These are phyloP conservation scores for Penicillium sp. DNA, from an alignment of 2,329 filamentous ascomycete species.

Conservation along the genomic window DNA sequence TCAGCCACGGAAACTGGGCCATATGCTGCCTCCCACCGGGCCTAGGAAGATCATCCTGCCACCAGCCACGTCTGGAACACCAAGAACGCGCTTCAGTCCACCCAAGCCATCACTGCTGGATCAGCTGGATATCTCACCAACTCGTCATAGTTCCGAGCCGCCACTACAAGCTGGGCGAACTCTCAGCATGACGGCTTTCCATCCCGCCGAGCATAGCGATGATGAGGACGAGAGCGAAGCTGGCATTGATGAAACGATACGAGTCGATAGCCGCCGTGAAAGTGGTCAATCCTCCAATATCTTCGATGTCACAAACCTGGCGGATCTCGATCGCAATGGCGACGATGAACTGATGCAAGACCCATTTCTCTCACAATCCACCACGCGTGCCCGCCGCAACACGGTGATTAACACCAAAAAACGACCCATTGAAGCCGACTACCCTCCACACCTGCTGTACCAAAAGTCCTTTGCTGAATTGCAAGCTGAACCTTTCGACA, in stretches of 20 bases:
- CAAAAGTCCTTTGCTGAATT: conserved; percentile 50
- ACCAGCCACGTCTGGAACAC: conserved; percentile 35
- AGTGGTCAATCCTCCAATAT: conserved; percentile 29
- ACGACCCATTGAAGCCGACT: conserved; percentile 46
- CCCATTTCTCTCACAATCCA: conserved; percentile 31
- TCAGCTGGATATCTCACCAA: conserved; percentile 38
- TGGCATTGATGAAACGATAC: conserved; percentile 24
- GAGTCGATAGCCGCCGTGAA: conserved; percentile 21
- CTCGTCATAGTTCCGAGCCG: conserved; percentile 31
- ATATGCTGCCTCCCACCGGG: conserved; percentile 24
- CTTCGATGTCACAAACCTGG: conserved; percentile 36
- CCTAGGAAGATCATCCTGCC: conserved; percentile 34
- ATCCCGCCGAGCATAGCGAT: conserved; percentile 17
- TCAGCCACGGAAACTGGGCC: conserved; percentile 25
- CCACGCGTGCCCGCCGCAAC: conserved; percentile 28
- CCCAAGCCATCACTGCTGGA: conserved; percentile 42
- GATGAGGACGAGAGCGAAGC: conserved; percentile 18
- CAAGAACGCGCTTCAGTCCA: conserved; percentile 40
- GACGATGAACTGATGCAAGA: conserved; percentile 31
- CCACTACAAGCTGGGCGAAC: conserved; percentile 26
- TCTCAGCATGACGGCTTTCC: conserved; percentile 20
- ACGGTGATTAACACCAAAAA: conserved; percentile 29
- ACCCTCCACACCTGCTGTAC: conserved; percentile 45
- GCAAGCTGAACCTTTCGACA: conserved; percentile 51
- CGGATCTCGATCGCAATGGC: conserved; percentile 29